Evolutionary conservation across 352 stramenopile species (phyloP), one percentile per base, ranked within the genome.

Genomic region (Phytophthora pisi): DNA sequence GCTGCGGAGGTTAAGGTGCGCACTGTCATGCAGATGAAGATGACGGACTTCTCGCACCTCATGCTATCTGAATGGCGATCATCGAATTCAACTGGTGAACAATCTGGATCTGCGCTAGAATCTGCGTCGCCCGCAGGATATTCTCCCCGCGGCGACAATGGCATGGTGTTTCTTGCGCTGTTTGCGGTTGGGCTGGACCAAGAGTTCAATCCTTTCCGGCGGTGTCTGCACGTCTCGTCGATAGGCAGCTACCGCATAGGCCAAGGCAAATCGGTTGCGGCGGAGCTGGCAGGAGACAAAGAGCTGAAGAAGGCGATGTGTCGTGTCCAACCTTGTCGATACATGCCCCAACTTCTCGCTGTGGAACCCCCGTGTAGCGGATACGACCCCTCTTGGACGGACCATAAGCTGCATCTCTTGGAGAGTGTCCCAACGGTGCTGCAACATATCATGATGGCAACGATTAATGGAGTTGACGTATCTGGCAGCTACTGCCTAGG

Each of bases 361-460:
- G 64, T 90, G 7, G 78, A 89, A n/a, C 66, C 80, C 10, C 68
- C 70, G 9, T 78, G 73, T 24, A 70, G 58, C 10, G 65, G 70
- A 30, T 89, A 85, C 34, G 31, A 75, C n/a, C 26, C 64, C 7
- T 71, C 88, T 15, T 84, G 67, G 40, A 20, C 46, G 26, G 64
- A 72, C 24, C 72, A 81, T 65, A 88, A 88, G 36, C 60, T 92
- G 8, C 67, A 78, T 24, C 75, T 77, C 28, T 57, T 91, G 18
- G 81, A 89, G 47, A 90, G 84, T 54, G 77, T 91, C 40, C 72
- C 84, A 8, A 84, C 69, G 16, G 53, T 90, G 28, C 65, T 92
- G 5, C 79, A 86, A 54, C 75, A 84, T 4, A 86, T 91, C 45
- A 85, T 92, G 77, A 47, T 92, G 13, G 79, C 77, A 10, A 91